These are phyloP conservation scores for Flaveria bidentis DNA, from an alignment of 129 eudicot species.

Conservation along the genomic window DNA sequence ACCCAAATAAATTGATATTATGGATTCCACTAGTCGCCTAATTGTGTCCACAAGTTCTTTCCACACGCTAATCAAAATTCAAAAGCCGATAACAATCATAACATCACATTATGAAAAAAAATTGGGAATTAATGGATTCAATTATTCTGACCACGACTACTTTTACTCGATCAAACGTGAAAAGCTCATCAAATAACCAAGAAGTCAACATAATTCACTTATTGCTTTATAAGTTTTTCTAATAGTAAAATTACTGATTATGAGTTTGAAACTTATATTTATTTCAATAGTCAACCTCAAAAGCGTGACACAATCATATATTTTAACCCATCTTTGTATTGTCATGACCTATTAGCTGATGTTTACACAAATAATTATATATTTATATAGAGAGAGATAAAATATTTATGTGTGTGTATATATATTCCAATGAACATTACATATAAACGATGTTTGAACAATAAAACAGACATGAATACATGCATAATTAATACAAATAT, in stretches of 20 bases:
- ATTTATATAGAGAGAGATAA: not conserved
- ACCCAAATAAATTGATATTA: not conserved
- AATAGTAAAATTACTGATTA: not conserved
- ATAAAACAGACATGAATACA: too few relatives aligned
- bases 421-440: too few relatives aligned
- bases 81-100: too few relatives aligned
- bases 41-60: not conserved
- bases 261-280: not conserved
- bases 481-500: too few relatives aligned
- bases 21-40: not conserved
- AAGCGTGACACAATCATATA: not conserved
- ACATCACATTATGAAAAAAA: not conserved
- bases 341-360: not conserved
- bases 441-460: not conserved
- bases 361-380: not conserved
- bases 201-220: not conserved
- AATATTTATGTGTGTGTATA: too few relatives aligned
- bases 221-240: not conserved
- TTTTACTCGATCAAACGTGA: constrained; percentile 8
- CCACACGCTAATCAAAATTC: not conserved
- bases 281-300: not conserved
- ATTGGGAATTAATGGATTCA: not conserved
- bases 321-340: not conserved
- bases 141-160: constrained; percentile 11
- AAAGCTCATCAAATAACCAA: not conserved